Evolutionary conservation across 768 basidiomycete genomes (phyloP), one percentile per base, ranked within the genome.

Genomic region (Suillus sp.): DNA sequence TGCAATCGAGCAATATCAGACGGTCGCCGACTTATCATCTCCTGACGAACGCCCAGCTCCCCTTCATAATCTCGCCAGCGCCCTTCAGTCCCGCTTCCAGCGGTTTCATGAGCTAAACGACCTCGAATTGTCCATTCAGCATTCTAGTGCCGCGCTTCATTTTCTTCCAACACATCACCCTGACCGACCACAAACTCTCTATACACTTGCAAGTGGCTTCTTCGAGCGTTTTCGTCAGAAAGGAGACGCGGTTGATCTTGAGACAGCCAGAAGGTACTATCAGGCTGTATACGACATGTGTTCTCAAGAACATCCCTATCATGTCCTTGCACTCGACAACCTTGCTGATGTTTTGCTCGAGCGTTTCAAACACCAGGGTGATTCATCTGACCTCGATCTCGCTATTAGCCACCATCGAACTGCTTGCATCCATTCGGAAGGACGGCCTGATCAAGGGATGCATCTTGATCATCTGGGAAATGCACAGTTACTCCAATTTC

Each of bases 181-280:
- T 27, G 74, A 69, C 16, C 63, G 57, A 32, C 53, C 60, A 25
- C 56, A 65, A 37, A 67, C 66, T 18, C 66, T 70, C 25, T 67
- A 67, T 6, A 73, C 69, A 40, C 61, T 75, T 43, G 66, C 74
- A 2, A 60, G 66, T 2, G 72, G 67, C 4, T 66, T 73, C 38
- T 40, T 75, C 56, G 68, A 53, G 58, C 68, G 72, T 16, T 75
- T 70, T 45, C 67, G 67, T 35, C 47, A 27, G 30, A 37, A 34
- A 4, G 67, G 69, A 40, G 42, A 66, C n/a, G 10, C 20, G 1
- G 53, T 62, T 9, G 76, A 78, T 54, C 59, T 79, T 16, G 63
- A 75, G n/a, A 63, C 45, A 22, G 74, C 74, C 27, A 67, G 78
- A 35, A 64, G 64, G n/a, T 59, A 72, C 47, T 65, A 72, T 37